These are phyloP conservation scores for Suhomyces taliae DNA, from an alignment of 1,139 yeast species.

Conservation along the genomic window DNA sequence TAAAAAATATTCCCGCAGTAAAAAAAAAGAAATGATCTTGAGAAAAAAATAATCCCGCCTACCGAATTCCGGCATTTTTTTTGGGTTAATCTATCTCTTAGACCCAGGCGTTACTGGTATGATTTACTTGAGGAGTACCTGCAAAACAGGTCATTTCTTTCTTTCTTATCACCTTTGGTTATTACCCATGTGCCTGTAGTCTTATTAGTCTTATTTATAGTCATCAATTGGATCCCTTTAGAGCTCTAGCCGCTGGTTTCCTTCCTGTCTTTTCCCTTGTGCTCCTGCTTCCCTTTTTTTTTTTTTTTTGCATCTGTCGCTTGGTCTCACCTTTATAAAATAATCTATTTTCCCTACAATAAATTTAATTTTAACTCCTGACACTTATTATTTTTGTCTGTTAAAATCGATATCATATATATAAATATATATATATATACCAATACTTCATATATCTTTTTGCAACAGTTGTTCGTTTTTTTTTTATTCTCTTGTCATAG, in stretches of 20 bases:
- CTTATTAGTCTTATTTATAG: no score
- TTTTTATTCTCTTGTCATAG: no score
- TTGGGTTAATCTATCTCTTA: background rate
- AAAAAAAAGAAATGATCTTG: conserved; percentile 7
- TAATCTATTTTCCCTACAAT: conserved; percentile 4
- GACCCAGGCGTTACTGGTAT: background rate
- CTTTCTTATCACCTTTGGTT: no score
- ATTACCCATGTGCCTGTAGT: no score
- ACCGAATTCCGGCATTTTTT: conserved; percentile 2
- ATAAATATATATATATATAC: background rate
- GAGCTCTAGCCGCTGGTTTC: no score
- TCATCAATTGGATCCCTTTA: no score
- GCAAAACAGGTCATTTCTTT: no score
- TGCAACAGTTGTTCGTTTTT: background rate
- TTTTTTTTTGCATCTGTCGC: background rate
- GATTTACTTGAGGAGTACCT: no score
- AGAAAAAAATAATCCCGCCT: conserved; percentile 4
- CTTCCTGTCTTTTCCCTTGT: background rate
- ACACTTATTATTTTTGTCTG: conserved; percentile 7
- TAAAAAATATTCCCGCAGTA: background rate
- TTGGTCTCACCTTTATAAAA: conserved; percentile 1
- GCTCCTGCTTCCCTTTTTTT: background rate
- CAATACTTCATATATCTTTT: background rate
- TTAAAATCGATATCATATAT: conserved; percentile 6
- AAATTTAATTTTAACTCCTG: conserved; percentile 6